A percentile compares a stretch with the other conserved stretches of the same genome.
phyloP scores from a whole-genome alignment of 257 asterid genomes.

The Nicotiana tomentosiformis region DNA sequence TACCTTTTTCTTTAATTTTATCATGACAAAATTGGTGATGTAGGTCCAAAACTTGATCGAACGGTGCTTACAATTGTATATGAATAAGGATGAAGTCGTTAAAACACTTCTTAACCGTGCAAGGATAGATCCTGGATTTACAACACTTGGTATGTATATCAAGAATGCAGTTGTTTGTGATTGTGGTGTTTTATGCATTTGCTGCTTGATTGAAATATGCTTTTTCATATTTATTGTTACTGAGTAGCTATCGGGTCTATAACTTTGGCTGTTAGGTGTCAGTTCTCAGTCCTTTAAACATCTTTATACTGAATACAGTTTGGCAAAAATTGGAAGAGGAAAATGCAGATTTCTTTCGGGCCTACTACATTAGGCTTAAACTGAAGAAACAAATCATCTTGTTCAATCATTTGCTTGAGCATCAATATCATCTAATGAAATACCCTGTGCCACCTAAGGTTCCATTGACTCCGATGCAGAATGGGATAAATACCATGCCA shows the following conservation, averaged over 20 bases:
- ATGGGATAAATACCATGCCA: conserved; percentile 78
- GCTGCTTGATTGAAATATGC: neutral
- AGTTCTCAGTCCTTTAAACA: neutral
- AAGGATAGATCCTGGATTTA: conserved; percentile 95
- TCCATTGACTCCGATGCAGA: conserved; percentile 77
- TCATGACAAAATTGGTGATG: conserved; percentile 14
- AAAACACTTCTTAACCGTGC: conserved; percentile 90
- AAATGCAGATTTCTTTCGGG: conserved; percentile 86
- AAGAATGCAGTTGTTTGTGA: neutral
- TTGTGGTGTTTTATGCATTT: neutral
- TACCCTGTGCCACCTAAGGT: conserved; percentile 75
- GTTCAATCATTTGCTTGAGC: conserved; percentile 89
- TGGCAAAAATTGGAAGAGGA: conserved; percentile 99
- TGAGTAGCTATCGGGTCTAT: neutral
- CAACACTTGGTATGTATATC: conserved; percentile 65
- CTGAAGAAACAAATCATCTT: conserved; percentile 86
- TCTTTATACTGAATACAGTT: conserved; percentile 33
- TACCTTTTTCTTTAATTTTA: neutral
- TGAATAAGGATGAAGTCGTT: conserved; percentile 91
- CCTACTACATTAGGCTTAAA: conserved; percentile 88
- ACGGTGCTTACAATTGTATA: conserved; percentile 86
- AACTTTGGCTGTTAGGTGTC: neutral
- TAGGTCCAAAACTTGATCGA: conserved; percentile 94
- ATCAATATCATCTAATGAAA: conserved; percentile 75
- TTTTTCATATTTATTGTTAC: neutral